Percentiles rank a stretch among this genome's conserved stretches.
These are phyloP conservation scores for Colletotrichum godetiae DNA, from an alignment of 2,329 filamentous ascomycete species.

Conservation along the genomic window DNA sequence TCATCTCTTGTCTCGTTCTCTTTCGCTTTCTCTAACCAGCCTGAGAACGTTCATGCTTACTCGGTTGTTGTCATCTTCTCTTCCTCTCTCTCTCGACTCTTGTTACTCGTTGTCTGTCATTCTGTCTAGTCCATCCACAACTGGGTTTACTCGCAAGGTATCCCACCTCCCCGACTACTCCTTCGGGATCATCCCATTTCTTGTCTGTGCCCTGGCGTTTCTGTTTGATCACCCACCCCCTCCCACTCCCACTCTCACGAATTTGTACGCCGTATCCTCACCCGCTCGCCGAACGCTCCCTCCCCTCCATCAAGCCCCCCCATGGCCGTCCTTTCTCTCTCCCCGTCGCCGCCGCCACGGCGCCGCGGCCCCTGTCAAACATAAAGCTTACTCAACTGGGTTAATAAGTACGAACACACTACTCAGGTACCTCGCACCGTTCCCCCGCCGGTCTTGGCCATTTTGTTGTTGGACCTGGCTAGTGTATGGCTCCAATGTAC, in stretches of 20 bases:
- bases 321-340: conserved; percentile 18
- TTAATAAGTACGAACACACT: conserved; percentile 19
- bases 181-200: conserved; percentile 27
- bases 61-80: neutral
- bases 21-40: conserved; percentile 28
- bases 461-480: conserved; percentile 20
- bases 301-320: conserved; percentile 18
- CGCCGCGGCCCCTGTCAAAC: conserved; percentile 33
- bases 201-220: conserved; percentile 20
- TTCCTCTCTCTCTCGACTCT: neutral
- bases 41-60: neutral
- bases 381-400: conserved; percentile 29
- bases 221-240: conserved; percentile 21
- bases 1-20: conserved; percentile 19
- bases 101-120: neutral
- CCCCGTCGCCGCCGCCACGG: conserved; percentile 25
- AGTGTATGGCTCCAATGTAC: conserved; percentile 20
- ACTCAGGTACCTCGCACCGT: conserved; percentile 33
- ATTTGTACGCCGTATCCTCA: neutral
- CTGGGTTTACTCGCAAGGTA: conserved; percentile 2
- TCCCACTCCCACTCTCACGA: neutral
- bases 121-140: neutral
- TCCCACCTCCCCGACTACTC: conserved; percentile 5
- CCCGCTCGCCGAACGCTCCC: conserved; percentile 24
- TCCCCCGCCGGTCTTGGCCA: conserved; percentile 19